Percentiles rank a stretch among this genome's conserved stretches.
phyloP scores from a whole-genome alignment of 169 alveolate genomes.

The Plasmodium malariae region DNA sequence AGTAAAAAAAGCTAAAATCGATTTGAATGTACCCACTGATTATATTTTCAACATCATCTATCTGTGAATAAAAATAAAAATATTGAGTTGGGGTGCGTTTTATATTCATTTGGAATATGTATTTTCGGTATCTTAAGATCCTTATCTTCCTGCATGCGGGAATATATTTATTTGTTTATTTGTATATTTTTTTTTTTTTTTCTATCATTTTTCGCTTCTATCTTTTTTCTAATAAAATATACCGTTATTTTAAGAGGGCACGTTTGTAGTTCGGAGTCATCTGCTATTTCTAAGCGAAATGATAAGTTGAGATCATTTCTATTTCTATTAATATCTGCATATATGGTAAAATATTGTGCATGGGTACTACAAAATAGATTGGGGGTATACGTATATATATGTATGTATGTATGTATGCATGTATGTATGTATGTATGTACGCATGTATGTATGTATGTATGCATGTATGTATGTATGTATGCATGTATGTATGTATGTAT shows the following conservation, averaged over 20 bases:
- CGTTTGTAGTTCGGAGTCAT: slow-evolving; percentile 76
- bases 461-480: background rate
- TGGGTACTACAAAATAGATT: background rate
- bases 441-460: background rate
- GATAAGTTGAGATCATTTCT: slow-evolving; percentile 54
- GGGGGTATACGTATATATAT: background rate
- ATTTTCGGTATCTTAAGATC: too few relatives aligned
- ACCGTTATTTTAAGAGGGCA: slow-evolving; percentile 75
- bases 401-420: background rate
- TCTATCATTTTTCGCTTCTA: background rate
- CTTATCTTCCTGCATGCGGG: too few relatives aligned
- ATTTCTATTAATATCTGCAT: slow-evolving; percentile 42
- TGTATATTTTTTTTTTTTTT: background rate
- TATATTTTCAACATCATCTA: slow-evolving; percentile 70
- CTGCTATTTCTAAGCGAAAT: slow-evolving; percentile 77
- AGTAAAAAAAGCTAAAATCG: slow-evolving; percentile 69
- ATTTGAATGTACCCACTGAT: slow-evolving; percentile 64
- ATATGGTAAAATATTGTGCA: background rate
- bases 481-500: too few relatives aligned
- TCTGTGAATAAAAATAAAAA: slow-evolving; percentile 11
- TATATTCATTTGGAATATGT: too few relatives aligned
- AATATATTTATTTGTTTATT: background rate
- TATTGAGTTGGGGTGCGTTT: background rate
- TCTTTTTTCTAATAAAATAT: background rate
- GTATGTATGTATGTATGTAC: background rate